Evolutionary conservation across 106 monocot genomes (phyloP).

Genomic region (Dactylorhiza incarnata): DNA sequence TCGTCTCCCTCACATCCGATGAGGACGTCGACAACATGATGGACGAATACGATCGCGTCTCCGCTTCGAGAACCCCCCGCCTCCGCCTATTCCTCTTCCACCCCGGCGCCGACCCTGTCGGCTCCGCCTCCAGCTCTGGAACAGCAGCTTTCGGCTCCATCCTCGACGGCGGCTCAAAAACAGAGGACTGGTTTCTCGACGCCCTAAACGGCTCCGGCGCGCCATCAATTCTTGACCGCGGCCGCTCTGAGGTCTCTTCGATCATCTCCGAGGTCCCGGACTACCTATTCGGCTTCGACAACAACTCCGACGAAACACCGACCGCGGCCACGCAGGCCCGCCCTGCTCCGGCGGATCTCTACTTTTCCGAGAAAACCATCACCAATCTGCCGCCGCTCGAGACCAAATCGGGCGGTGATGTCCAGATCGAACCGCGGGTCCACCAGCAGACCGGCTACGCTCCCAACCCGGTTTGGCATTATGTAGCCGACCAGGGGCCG

Average conservation of each 20-base stretch:
- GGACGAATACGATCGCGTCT: slow-evolving; percentile 60
- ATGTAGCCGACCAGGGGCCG: slow-evolving; percentile 11
- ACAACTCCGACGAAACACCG: slow-evolving; percentile 27
- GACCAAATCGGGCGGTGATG: slow-evolving; percentile 6
- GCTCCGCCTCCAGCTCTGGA: background rate
- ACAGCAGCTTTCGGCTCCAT: slow-evolving; percentile 23
- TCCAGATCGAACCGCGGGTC: background rate
- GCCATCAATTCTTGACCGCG: slow-evolving; percentile 17
- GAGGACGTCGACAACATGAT: slow-evolving; percentile 85
- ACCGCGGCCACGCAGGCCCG: background rate
- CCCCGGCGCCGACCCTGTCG: slow-evolving; percentile 5
- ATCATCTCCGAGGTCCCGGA: slow-evolving; percentile 54
- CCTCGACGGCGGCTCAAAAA: slow-evolving; percentile 23
- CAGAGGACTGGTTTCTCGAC: slow-evolving; percentile 54
- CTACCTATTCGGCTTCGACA: slow-evolving; percentile 60
- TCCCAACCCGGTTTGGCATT: slow-evolving; percentile 11
- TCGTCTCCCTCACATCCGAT: slow-evolving; percentile 67
- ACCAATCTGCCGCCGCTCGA: slow-evolving; percentile 1
- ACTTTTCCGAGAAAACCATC: slow-evolving; percentile 10
- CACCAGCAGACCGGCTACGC: background rate
- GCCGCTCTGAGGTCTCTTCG: slow-evolving; percentile 54
- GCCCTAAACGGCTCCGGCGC: slow-evolving; percentile 31
- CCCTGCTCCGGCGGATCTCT: background rate
- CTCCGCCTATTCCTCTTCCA: slow-evolving; percentile 59
- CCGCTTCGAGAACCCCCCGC: slow-evolving; percentile 12